These are phyloP conservation scores for Botrytis squamosa DNA, from an alignment of 2,329 filamentous ascomycete genomes.

Conservation along the genomic window DNA sequence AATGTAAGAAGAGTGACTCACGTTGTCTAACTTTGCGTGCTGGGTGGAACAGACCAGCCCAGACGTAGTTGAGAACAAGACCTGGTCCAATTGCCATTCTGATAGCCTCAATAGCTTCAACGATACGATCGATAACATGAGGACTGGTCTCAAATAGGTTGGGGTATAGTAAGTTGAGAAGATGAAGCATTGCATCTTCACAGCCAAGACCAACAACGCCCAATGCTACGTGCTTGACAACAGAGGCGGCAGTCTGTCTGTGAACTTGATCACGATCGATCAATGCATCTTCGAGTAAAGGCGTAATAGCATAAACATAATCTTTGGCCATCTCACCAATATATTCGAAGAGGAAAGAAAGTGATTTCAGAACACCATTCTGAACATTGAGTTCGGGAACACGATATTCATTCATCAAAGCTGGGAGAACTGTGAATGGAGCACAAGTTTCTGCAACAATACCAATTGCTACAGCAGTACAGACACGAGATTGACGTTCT, in stretches of 20 bases:
- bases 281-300: conserved; percentile 90
- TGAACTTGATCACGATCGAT: conserved; percentile 98
- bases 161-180: conserved; percentile 93
- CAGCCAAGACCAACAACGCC: conserved; percentile 97
- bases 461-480: conserved; percentile 96
- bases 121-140: conserved; percentile 96
- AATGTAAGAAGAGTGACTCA: background rate
- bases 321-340: conserved; percentile 99
- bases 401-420: conserved; percentile 98
- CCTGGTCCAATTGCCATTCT: conserved; percentile 91
- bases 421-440: conserved; percentile 96
- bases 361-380: conserved; percentile 94
- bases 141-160: conserved; percentile 98
- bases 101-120: conserved; percentile 95
- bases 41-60: conserved; percentile 96
- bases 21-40: conserved; percentile 86
- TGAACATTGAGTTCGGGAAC: conserved; percentile 98
- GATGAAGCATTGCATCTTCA: conserved; percentile 97
- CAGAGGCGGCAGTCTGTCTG: conserved; percentile 90
- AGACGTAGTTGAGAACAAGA: conserved; percentile 95
- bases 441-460: conserved; percentile 98
- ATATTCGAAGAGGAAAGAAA: conserved; percentile 98
- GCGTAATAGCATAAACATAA: conserved; percentile 97
- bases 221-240: conserved; percentile 96
- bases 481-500: conserved; percentile 96